Base-by-base conservation (phyloP, 352 stramenopile genomes). In the Hyaloperonospora brassicae region DNA sequence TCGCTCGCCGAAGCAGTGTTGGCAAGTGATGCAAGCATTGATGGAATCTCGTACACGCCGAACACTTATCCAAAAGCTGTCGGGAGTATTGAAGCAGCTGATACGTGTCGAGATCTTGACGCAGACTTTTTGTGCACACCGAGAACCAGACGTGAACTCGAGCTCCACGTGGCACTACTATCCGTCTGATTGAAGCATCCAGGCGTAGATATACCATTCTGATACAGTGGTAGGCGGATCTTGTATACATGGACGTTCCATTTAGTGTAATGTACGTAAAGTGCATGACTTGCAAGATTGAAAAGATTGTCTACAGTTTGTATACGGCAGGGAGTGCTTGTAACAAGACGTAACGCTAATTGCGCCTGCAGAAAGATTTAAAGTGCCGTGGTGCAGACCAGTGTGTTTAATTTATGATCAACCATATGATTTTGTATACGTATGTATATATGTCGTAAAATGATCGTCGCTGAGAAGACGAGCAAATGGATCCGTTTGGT, bases 291-390 rank as follows among this genome's bases (percentile, higher is more conserved):
- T 62, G 43, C 17, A 8, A 43, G 17, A 10, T 68, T 5, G 7
- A 59, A 9, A 60, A 63, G 47, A 43, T 52, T 1, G 45, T 66
- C 14, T 68, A 64, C 22, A 59, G 55, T 0, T 21, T 62, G 2
- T 59, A 61, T 24, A 43, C 70, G n/a, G 52, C 57, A 11, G 56
- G 45, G 2, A 50, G 13, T 25, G 25, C 45, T 4, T 40, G 45
- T 14, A 50, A 50, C 30, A 50, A 50, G 14, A 50, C 14, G 4
- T 34, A 31, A 21, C 42, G 25, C 23, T 6, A 5, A 17, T 1
- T 50, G 1, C 38, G 39, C 30, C 10, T 50, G 6, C 3, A 24
- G 17, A 50, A 27, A 5, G 12, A 23, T 21, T 50, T 50, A 17
- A 5, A 39, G n/a, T 27, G 45, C 45, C n/a, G 24, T 50, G 45